A percentile compares a stretch with the other conserved stretches of the same genome.
Conservation (phyloP, 176 grass and related monocot genomes). For the Tuctoria greenei region DNA sequence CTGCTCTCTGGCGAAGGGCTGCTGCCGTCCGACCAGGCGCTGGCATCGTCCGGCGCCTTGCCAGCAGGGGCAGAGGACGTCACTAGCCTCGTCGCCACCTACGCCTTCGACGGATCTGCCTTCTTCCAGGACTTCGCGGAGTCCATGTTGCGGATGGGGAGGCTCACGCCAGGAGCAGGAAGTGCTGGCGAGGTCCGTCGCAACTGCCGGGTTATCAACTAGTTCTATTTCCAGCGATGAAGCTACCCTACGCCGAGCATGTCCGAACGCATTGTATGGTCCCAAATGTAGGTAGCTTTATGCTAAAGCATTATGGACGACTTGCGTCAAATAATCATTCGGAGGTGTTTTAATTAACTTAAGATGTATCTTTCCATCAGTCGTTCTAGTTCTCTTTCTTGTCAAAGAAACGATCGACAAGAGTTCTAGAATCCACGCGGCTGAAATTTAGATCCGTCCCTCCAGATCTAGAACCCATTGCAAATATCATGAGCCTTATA, state of each 20-base stretch:
- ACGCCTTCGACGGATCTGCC: conserved; percentile 55
- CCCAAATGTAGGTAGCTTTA: not conserved
- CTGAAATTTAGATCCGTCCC: too few species aligned
- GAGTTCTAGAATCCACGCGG: too few species aligned
- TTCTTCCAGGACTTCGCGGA: conserved; percentile 78
- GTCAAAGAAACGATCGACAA: too few species aligned
- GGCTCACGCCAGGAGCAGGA: conserved; percentile 36
- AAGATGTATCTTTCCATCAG: not conserved
- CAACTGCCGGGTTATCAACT: conserved; percentile 60
- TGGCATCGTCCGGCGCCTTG: not conserved
- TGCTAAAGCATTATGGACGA: not conserved
- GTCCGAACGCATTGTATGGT: not conserved
- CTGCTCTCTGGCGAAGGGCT: conserved; percentile 78
- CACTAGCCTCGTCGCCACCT: conserved; percentile 51
- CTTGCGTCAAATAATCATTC: not conserved
- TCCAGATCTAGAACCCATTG: too few species aligned
- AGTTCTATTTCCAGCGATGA: not conserved
- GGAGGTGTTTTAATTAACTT: not conserved
- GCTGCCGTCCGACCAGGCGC: conserved; percentile 79
- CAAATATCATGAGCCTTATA: too few species aligned
- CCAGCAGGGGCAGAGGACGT: conserved; percentile 30
- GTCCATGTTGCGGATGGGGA: conserved; percentile 75
- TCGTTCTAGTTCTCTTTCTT: not conserved
- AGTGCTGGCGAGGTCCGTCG: conserved; percentile 47
- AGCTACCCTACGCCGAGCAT: not conserved